Conservation (phyloP, 2,329 filamentous ascomycete species). For the Sclerotinia borealis region DNA sequence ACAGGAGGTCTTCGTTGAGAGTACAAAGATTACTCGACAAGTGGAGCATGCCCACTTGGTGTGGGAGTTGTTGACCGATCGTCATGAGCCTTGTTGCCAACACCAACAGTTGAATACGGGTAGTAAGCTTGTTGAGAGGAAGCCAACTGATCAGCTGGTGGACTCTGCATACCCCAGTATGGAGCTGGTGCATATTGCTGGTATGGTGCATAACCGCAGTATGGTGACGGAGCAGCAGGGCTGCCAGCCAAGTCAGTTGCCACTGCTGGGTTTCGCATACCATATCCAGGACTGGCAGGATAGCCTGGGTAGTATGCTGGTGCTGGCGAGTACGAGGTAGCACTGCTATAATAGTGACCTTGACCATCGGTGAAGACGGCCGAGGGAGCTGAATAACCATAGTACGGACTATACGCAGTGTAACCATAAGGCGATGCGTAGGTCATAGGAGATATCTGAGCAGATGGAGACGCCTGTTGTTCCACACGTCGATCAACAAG, state of each 20-base stretch:
- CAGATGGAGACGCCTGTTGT: constrained; percentile 14
- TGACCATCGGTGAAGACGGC: constrained; percentile 18
- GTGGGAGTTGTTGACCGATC: constrained; percentile 27
- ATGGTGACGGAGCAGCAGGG: constrained; percentile 15
- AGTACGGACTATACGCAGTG: constrained; percentile 13
- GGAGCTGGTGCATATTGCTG: constrained; percentile 16
- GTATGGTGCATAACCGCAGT: constrained; percentile 17
- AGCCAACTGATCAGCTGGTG: constrained; percentile 10
- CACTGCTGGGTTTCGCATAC: constrained; percentile 7
- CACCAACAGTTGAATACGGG: constrained; percentile 12
- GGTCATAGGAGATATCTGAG: constrained; percentile 16
- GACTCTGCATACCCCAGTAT: constrained; percentile 15
- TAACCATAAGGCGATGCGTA: constrained; percentile 18
- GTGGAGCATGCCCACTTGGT: constrained; percentile 18
- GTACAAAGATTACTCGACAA: constrained; percentile 16
- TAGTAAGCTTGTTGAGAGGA: constrained; percentile 7
- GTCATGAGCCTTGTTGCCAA: constrained; percentile 14
- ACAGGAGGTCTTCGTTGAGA: constrained; percentile 14
- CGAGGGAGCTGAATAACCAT: constrained; percentile 10
- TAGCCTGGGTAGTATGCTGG: constrained; percentile 20
- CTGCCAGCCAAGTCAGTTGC: constrained; percentile 13
- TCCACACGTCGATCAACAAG: constrained; percentile 13
- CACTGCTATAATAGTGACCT: constrained; percentile 19
- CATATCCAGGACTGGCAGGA: constrained; percentile 15
- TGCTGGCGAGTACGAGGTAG: constrained; percentile 13